phyloP scores from a whole-genome alignment of 1,284 basidiomycete genomes.

The Rhodotorula mucilaginosa region DNA sequence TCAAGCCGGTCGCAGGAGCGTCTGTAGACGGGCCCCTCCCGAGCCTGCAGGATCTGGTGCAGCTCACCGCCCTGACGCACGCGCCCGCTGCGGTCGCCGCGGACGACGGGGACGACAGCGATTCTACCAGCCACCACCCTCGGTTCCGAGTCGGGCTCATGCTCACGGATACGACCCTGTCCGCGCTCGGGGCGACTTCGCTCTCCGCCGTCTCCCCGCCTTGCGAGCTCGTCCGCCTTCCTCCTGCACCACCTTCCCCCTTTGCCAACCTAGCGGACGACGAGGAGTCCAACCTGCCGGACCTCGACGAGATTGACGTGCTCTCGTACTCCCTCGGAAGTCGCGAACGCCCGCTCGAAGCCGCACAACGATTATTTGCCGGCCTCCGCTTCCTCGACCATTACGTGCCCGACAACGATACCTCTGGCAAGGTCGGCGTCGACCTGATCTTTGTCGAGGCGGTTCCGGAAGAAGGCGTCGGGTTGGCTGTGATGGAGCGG shows the following conservation, averaged over 20 bases:
- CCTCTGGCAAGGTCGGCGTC: conserved; percentile 55
- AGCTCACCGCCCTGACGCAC: conserved; percentile 18
- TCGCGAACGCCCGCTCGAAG: conserved; percentile 60
- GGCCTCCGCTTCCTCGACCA: conserved; percentile 52
- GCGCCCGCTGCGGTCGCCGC: background rate
- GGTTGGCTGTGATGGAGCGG: conserved; percentile 96
- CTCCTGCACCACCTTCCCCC: conserved; percentile 29
- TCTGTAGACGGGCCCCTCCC: conserved; percentile 5
- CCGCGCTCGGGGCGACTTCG: background rate
- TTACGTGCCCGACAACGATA: background rate
- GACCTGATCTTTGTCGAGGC: conserved; percentile 86
- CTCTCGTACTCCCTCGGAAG: conserved; percentile 60
- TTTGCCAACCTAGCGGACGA: conserved; percentile 46
- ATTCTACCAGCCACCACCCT: too few species aligned
- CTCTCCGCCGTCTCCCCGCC: background rate
- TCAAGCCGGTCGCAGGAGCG: conserved; percentile 45
- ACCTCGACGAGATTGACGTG: conserved; percentile 34
- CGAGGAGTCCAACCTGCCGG: conserved; percentile 47
- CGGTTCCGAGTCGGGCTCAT: conserved; percentile 41
- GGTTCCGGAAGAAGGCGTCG: conserved; percentile 74
- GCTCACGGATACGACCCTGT: conserved; percentile 34
- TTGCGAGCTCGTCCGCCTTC: conserved; percentile 6
- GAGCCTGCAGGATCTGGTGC: conserved; percentile 24
- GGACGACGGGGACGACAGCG: background rate
- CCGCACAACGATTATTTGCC: conserved; percentile 81